Evolutionary conservation across 2,329 filamentous ascomycete species (phyloP), one percentile per base, ranked within the genome.

Genomic region (Cryphonectria parasitica): DNA sequence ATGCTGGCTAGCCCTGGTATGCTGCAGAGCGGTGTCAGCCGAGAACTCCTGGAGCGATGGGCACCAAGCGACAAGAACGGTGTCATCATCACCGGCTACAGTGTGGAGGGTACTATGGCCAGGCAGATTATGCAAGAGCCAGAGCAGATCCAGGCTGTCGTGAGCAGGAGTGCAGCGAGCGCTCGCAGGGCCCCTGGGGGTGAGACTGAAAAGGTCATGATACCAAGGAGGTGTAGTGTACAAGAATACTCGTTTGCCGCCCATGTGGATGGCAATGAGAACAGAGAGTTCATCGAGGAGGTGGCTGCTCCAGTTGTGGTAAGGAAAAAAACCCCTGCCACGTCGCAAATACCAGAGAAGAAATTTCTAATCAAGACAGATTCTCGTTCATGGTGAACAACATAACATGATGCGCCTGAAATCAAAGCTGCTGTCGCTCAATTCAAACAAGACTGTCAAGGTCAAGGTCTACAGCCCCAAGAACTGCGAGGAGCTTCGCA

Each of bases 1-100:
- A 98, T 99, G 93, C 89, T 99, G 68, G 96, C 96, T 6, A 97
- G 93, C 76, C 96, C 96, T 0, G 96, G 96, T 90, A 98, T 99
- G 96, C 85, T 99, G 75, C 95, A 99, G 79, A 98, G 95, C 70
- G 96, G 96, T 66, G 95, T 97, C 25, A 97, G 94, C 77, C 88
- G 96, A 79, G 94, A 98, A 79, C 84, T 99, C 13, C 87, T 99
- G 5, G 96, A 99, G 83, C 85, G 95, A 76, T 99, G 96, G 96
- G 95, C 95, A 1, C 96, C 96, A 0, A 97, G 93, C 81, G 92
- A 96, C 73, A 95, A 96, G 80, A 99, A 99, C 77, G 96, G 95
- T n/a, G 94, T 99, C 60, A 92, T 99, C 76, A 97, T 99, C 80
- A 99, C 96, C 0, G 96, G 96, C 78, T 99, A 99, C 83, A 98